Base-by-base conservation (phyloP, 805 yeast species). In the Pichia pseudocactophila region DNA sequence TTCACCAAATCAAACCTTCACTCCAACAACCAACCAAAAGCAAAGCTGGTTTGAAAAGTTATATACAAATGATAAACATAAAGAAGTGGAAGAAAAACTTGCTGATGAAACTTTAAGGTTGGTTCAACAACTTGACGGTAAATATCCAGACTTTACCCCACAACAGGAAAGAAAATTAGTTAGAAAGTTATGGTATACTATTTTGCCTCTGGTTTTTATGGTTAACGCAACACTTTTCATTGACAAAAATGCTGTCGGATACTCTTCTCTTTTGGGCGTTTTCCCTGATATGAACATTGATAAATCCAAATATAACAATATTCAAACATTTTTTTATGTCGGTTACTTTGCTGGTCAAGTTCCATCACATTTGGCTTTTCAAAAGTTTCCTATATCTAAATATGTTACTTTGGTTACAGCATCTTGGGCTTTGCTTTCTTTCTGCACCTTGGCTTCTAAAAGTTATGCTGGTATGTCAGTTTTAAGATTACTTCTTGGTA, bases 211-310 rank as follows among this genome's bases (percentile, higher is more conserved):
- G 22, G 61, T 65, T 2, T 62, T 66, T 41, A 35, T 65, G 13
- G 64, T 71, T 20, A 65, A 70, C 53, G 49, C 67, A 43, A 48
- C 69, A n/a, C 55, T 72, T 40, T 73, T 68, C 49, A 64, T 72
- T 53, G 79, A 74, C 53, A 74, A 75, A 49, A 73, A 73, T 7
- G 68, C 76, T 3, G 49, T 73, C 35, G 64, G 73, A 0, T 74
- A 71, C 48, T 64, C 72, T 11, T 61, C 76, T 0, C 62, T 73
- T 34, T 60, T 73, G 40, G 77, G 70, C 0, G 57, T 74, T 19
- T 70, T 61, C 52, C 64, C 61, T 13, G 76, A 69, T 43, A 69
- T 71, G n/a, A 63, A 66, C 2, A 52, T 74, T 20, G 57, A 60
- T 15, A 67, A 65, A 44, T 49, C 61, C 37, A 61, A 62, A 33